These are phyloP conservation scores for Curvularia sp. DNA, from an alignment of 2,329 filamentous ascomycete species.

Conservation along the genomic window DNA sequence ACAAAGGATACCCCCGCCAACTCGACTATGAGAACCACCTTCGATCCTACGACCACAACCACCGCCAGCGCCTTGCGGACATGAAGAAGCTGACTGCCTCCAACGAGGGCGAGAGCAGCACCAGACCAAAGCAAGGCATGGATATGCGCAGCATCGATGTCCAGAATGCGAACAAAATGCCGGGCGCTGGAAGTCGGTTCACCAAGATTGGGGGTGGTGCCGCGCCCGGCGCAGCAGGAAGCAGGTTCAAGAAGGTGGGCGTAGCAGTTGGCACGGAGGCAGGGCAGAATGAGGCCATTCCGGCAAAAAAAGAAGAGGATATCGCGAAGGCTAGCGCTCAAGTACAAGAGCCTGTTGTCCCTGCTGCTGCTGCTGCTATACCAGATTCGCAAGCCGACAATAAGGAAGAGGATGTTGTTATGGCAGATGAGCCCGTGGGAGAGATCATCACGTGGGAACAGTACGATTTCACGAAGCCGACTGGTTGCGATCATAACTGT, in stretches of 20 bases:
- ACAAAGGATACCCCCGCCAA: conserved; percentile 93
- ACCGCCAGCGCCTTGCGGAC: conserved; percentile 75
- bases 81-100: conserved; percentile 70
- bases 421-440: conserved; percentile 37
- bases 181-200: conserved; percentile 32
- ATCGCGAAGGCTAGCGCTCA: conserved; percentile 49
- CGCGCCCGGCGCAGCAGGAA: conserved; percentile 26
- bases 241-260: conserved; percentile 76
- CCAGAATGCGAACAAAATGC: conserved; percentile 27
- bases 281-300: background rate
- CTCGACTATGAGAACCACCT: conserved; percentile 97
- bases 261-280: conserved; percentile 28
- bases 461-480: conserved; percentile 61
- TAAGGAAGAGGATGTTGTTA: conserved; percentile 25
- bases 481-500: conserved; percentile 53
- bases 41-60: conserved; percentile 91
- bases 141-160: conserved; percentile 39
- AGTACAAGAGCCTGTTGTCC: conserved; percentile 11
- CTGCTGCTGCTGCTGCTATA: background rate
- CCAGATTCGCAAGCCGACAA: conserved; percentile 14
- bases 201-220: conserved; percentile 37
- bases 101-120: conserved; percentile 33
- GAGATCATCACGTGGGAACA: conserved; percentile 51
- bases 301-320: conserved; percentile 3
- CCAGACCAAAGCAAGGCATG: conserved; percentile 27